A percentile compares a stretch with the other conserved stretches of the same genome.
Evolutionary conservation across 1,284 basidiomycete species (phyloP).

Genomic region (Heterobasidion occidentale): DNA sequence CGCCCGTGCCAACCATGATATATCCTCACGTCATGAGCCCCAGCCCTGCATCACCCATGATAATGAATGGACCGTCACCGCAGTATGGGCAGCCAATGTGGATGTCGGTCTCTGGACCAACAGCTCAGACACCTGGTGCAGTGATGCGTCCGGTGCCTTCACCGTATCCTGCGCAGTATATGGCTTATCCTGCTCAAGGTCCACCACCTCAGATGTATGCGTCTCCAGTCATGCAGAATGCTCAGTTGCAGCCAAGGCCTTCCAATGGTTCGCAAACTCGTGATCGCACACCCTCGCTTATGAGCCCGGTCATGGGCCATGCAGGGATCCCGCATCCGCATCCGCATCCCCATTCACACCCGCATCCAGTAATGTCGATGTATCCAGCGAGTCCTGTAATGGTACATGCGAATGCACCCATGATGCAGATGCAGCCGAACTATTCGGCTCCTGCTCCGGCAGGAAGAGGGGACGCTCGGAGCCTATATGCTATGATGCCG

Average conservation of each 20-base stretch:
- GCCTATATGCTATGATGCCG: conserved; percentile 17
- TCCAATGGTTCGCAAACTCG: conserved; percentile 34
- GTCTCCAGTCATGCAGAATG: conserved; percentile 29
- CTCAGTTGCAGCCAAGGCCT: conserved; percentile 29
- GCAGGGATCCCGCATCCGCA: conserved; percentile 17
- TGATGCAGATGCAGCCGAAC: conserved; percentile 19
- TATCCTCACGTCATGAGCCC: conserved; percentile 51
- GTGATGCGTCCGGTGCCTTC: conserved; percentile 52
- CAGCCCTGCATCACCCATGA: conserved; percentile 48
- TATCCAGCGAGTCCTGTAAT: conserved; percentile 62
- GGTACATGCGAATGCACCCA: conserved; percentile 39
- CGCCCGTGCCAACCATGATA: conserved; percentile 53
- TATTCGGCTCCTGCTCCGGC: conserved; percentile 10
- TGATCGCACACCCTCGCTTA: conserved; percentile 40
- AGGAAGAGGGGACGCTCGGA: conserved; percentile 17
- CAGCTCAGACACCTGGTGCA: conserved; percentile 35
- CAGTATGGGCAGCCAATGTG: conserved; percentile 58
- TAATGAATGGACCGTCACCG: conserved; percentile 49
- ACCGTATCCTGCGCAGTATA: conserved; percentile 56
- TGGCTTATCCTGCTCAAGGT: conserved; percentile 51
- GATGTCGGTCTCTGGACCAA: conserved; percentile 34
- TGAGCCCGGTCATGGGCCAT: conserved; percentile 64
- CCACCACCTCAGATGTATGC: conserved; percentile 42
- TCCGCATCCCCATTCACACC: not conserved
- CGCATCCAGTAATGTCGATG: conserved; percentile 35